phyloP scores from a whole-genome alignment of 2,329 filamentous ascomycete species.

The Monilinia polystroma region DNA sequence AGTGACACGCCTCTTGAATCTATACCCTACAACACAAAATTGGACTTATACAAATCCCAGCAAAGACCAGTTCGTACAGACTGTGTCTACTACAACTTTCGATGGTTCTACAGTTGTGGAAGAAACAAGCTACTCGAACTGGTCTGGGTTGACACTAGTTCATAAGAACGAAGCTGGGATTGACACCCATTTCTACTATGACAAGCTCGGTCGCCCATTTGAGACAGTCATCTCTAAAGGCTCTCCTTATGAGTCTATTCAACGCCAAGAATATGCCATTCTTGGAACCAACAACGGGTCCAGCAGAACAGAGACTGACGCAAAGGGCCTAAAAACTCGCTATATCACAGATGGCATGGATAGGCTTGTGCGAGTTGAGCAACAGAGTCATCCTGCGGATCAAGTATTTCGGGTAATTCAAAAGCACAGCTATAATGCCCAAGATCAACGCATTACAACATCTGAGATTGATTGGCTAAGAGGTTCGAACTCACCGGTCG shows the following conservation, averaged over 20 bases:
- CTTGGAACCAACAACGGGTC: conserved; percentile 4
- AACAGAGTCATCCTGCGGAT: conserved; percentile 1
- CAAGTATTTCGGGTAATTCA: conserved; percentile 12
- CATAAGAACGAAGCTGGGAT: conserved; percentile 11
- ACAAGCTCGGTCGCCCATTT: neutral
- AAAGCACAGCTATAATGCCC: conserved; percentile 15
- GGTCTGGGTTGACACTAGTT: conserved; percentile 4
- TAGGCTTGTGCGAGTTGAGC: conserved; percentile 12
- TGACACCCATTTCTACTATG: neutral
- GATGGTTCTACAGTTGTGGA: conserved; percentile 9
- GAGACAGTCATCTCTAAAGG: neutral
- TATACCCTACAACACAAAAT: conserved; percentile 8
- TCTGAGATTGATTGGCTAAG: conserved; percentile 18
- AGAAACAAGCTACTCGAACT: conserved; percentile 10
- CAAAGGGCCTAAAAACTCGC: conserved; percentile 14
- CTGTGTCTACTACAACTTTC: neutral
- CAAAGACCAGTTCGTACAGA: conserved; percentile 1
- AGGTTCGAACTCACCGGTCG: neutral
- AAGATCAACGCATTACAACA: conserved; percentile 5
- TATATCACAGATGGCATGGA: conserved; percentile 17
- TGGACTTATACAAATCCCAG: conserved; percentile 6
- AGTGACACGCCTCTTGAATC: conserved; percentile 4
- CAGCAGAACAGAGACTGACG: neutral
- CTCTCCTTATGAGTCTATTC: conserved; percentile 2
- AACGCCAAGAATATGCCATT: neutral